Evolutionary conservation across 352 stramenopile genomes (phyloP), one percentile per base, ranked within the genome.

Genomic region (Globisporangium orthogonon): DNA sequence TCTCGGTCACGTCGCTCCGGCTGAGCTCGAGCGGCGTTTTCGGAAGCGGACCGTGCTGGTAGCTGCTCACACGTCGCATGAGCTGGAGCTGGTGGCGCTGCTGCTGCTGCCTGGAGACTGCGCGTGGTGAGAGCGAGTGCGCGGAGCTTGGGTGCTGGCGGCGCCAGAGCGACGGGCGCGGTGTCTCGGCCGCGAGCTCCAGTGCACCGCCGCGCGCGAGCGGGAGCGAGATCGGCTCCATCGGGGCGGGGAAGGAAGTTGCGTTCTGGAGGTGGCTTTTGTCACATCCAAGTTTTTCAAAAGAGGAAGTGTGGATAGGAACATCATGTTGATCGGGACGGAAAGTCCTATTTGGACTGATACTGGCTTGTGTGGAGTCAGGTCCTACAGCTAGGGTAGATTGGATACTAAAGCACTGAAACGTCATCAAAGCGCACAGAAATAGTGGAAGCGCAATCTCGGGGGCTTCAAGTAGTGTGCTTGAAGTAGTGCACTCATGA

Each of bases 11-110:
- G 23, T 30, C 23, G n/a, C 11, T 50, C 23, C 23, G 7, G 6
- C 17, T 31, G 18, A 28, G n/a, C 10, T 23, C 30, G 29, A 53
- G 30, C 23, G 23, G 23, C 11, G 28, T 40, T 5, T 5, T 55
- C 35, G 35, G 41, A 5, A 64, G n/a, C 23, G 31, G 13, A 0
- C 45, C 63, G 49, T 83, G 72, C 52, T 86, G 72, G 31, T 78
- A 83, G 61, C 76, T 89, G 46, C 70, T 74, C 13, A 85, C 78
- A 52, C 78, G 78, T 6, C 76, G 78, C 65, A 86, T 75, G 52
- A 77, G 53, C 59, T 72, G 52, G 46, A 68, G 56, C 17, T 69
- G 35, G 7, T 40, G 35, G 35, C 37, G 37, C 37, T 41, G 37
- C 37, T 43, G 37, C 37, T 43, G 37, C 50, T 69, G 56, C 17